Evolutionary conservation across 164 flowering plant genomes (phyloP).

Genomic region (Tinospora cordifolia): DNA sequence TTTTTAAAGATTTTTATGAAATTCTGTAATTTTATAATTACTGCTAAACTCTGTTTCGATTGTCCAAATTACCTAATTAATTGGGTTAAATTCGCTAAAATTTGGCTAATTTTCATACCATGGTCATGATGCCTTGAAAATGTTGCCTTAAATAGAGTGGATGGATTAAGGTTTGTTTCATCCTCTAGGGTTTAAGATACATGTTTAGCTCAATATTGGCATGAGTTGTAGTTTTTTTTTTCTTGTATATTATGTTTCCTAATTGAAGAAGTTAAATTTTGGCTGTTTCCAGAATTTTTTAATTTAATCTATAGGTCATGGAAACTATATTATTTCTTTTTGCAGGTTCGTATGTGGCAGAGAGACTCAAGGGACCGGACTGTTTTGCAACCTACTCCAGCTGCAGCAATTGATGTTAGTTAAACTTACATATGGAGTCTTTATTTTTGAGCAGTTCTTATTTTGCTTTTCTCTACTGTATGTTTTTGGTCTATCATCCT

Average conservation of each 20-base stretch:
- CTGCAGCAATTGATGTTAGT: constrained; percentile 97
- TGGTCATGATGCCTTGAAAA: too few species aligned
- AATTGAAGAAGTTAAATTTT: background rate
- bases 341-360: constrained; percentile 87
- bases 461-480: background rate
- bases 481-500: background rate
- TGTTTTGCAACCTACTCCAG: constrained; percentile 83
- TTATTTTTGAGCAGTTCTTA: background rate
- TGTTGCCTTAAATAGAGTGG: too few species aligned
- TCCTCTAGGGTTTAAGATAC: background rate
- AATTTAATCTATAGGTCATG: background rate
- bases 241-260: background rate
- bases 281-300: background rate
- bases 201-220: background rate
- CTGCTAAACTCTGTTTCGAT: too few species aligned
- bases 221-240: background rate
- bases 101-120: too few species aligned
- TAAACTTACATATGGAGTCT: constrained; percentile 2
- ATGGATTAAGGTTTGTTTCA: background rate
- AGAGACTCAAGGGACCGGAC: constrained; percentile 86
- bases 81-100: too few species aligned
- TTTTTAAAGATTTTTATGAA: too few species aligned
- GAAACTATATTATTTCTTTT: constrained; percentile 5
- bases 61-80: too few species aligned
- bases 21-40: too few species aligned